These are phyloP conservation scores for Colletotrichum lindemuthianum DNA, from an alignment of 2,329 filamentous ascomycete species.

Conservation along the genomic window DNA sequence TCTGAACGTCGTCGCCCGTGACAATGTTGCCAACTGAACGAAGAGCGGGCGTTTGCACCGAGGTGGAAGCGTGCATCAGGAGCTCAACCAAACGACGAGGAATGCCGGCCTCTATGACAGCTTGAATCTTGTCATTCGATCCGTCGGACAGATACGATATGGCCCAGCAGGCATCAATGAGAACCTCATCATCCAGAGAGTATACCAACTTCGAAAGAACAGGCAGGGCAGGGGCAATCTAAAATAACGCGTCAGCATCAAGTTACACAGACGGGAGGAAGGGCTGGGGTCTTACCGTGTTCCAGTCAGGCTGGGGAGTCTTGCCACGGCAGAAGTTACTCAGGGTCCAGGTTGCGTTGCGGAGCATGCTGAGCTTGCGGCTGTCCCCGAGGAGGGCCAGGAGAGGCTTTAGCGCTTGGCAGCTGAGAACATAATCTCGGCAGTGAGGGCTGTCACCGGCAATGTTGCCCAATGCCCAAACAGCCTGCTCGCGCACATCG, in stretches of 20 bases:
- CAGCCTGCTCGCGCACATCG: conserved; percentile 96
- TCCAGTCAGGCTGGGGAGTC: conserved; percentile 98
- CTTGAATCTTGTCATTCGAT: conserved; percentile 99
- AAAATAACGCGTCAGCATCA: conserved; percentile 10
- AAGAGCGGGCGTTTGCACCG: conserved; percentile 95
- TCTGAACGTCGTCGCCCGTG: conserved; percentile 97
- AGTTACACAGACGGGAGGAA: neutral
- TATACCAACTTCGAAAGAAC: conserved; percentile 98
- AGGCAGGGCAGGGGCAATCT: conserved; percentile 95
- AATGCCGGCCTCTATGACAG: conserved; percentile 97
- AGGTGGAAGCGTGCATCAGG: conserved; percentile 97
- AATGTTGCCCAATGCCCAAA: conserved; percentile 99
- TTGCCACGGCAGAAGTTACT: conserved; percentile 99
- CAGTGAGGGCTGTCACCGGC: conserved; percentile 97
- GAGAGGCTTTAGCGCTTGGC: conserved; percentile 90
- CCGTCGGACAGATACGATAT: conserved; percentile 99
- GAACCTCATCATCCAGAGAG: conserved; percentile 95
- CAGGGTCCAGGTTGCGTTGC: conserved; percentile 98
- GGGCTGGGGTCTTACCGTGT: conserved; percentile 73
- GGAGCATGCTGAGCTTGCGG: conserved; percentile 98
- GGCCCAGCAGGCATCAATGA: conserved; percentile 99
- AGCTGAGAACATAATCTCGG: conserved; percentile 94
- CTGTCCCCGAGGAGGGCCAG: conserved; percentile 93
- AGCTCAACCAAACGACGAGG: conserved; percentile 96
- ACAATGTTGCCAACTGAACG: conserved; percentile 99